phyloP scores from a whole-genome alignment of 257 asterid species.

The Ophiorrhiza pumila region DNA sequence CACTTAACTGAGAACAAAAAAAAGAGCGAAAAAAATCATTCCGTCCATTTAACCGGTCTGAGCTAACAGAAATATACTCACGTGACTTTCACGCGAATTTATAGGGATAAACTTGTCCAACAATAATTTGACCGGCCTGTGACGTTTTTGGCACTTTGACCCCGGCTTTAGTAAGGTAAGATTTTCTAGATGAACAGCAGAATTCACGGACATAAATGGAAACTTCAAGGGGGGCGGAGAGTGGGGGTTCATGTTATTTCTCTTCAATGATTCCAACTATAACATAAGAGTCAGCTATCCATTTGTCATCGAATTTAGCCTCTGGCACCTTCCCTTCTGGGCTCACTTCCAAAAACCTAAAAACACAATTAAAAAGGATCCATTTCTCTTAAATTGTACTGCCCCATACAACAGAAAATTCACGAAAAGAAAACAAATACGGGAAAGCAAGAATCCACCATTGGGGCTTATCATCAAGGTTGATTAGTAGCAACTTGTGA shows the following conservation, averaged over 20 bases:
- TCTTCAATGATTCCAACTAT: conserved; percentile 69
- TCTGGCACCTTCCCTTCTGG: conserved; percentile 85
- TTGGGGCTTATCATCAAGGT: conserved; percentile 53
- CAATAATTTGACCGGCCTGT: too few relatives aligned
- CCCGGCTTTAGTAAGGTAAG: too few relatives aligned
- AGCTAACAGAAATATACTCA: too few relatives aligned
- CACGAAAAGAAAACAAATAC: neutral
- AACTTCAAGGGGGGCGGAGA: conserved; percentile 54
- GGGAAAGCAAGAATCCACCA: conserved; percentile 38
- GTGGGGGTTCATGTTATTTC: conserved; percentile 68
- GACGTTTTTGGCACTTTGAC: too few relatives aligned
- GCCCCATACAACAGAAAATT: too few relatives aligned
- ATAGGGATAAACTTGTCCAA: too few relatives aligned
- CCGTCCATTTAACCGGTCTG: too few relatives aligned
- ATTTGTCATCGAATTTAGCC: conserved; percentile 62
- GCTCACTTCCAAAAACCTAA: conserved; percentile 65
- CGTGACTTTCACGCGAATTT: too few relatives aligned
- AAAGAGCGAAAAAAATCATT: too few relatives aligned
- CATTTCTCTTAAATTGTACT: neutral
- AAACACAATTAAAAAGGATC: neutral
- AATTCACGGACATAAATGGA: too few relatives aligned
- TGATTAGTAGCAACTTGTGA: conserved; percentile 53
- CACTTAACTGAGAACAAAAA: too few relatives aligned
- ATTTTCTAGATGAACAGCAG: too few relatives aligned
- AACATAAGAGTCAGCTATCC: conserved; percentile 80